Conservation (phyloP, 2,329 filamentous ascomycete genomes). For the Aspergillus pseudoviridinutans region DNA sequence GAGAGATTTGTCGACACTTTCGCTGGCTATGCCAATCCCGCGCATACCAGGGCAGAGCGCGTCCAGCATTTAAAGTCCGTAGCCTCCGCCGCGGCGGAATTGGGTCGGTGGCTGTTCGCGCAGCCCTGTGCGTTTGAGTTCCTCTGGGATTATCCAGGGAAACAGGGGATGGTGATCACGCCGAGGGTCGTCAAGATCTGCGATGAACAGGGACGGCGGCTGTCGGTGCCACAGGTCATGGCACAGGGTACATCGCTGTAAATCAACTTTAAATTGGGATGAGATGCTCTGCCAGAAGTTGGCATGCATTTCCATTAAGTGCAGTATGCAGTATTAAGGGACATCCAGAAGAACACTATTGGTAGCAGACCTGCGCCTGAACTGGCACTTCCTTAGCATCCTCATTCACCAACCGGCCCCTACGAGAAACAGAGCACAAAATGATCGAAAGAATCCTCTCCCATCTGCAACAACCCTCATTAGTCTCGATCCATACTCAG, state of each 20-base stretch:
- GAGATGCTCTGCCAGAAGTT: too few relatives aligned
- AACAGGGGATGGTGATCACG: slow-evolving; percentile 6
- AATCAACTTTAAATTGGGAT: too few relatives aligned
- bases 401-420: too few relatives aligned
- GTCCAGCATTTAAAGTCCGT: slow-evolving; percentile 18
- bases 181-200: slow-evolving; percentile 18
- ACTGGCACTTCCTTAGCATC: too few relatives aligned
- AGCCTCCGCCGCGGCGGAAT: slow-evolving; percentile 14
- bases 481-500: too few relatives aligned
- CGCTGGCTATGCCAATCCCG: slow-evolving; percentile 14
- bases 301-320: too few relatives aligned
- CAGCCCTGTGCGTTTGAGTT: slow-evolving; percentile 25
- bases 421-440: too few relatives aligned
- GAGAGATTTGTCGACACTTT: slow-evolving; percentile 18
- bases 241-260: slow-evolving; percentile 6
- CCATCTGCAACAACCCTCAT: too few relatives aligned
- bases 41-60: slow-evolving; percentile 12
- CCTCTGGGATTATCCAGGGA: slow-evolving; percentile 4
- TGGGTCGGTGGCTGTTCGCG: slow-evolving; percentile 25
- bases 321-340: too few relatives aligned
- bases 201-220: slow-evolving; percentile 18
- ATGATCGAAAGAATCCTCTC: too few relatives aligned
- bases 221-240: slow-evolving; percentile 13
- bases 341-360: not conserved
- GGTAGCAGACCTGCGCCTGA: too few relatives aligned